Base-by-base conservation (phyloP, 306 rosid genomes). In the Canavalia gladiata region DNA sequence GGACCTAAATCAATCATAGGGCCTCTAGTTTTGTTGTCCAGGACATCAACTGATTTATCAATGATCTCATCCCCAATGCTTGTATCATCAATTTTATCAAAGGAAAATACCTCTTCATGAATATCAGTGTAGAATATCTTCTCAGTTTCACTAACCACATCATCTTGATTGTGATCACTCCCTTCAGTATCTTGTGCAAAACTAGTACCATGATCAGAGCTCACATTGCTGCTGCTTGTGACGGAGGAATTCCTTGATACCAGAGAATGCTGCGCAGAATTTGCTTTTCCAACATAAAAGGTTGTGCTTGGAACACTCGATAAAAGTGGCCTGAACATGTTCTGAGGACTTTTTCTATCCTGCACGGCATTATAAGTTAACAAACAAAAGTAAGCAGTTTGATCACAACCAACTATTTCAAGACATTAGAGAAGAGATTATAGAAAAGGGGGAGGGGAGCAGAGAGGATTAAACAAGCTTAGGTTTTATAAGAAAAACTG, bases 271-370 rank as follows among this genome's bases (percentile, higher is more conserved):
- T 89, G 89, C 2, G 57, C 82, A 78, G 97, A 86, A 79, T 83
- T 91, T 79, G 89, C 69, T 85, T 87, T 93, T 49, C 94, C 97
- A 43, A 12, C 88, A 77, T 87, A 90, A 72, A 93, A 91, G 66
- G 94, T 83, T 51, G 92, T 91, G 68, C 94, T 93, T 25, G 97
- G 97, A 72, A 93, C 97, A 90, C 97, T 91, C 4, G 97, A 91
- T 76, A 93, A 80, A 59, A 93, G 97, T 29, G 97, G 97, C 87
- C 97, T 83, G 85, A 93, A 93, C 97, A 93, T 93, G 79, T 91
- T 91, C 64, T 87, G 97, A 78, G 97, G 97, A 81, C 75, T 86
- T 85, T 90, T 93, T 29, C 90, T 87, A 86, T 93, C 97, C 97
- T 93, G 93, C 87, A 84, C 39, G 69, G 74, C 42, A 68, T 71